These are phyloP conservation scores for Alnus glutinosa DNA, from an alignment of 306 rosid species.

Conservation along the genomic window DNA sequence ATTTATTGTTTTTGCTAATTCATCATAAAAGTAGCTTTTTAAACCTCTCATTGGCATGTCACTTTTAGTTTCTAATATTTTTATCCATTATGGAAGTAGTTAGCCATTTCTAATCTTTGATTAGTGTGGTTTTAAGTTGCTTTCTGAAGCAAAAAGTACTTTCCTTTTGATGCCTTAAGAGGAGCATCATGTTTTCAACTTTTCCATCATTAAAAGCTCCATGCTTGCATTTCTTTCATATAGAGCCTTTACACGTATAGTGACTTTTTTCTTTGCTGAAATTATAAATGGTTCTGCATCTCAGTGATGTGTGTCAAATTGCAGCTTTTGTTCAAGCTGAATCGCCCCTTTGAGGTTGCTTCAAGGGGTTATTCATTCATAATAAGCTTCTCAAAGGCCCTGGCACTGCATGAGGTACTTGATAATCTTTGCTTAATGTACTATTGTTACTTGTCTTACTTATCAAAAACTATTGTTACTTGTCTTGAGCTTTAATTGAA, in stretches of 20 bases:
- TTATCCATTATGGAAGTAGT: background rate
- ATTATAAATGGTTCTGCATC: slow-evolving; percentile 11
- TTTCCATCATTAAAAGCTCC: background rate
- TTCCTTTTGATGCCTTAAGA: background rate
- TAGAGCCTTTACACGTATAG: background rate
- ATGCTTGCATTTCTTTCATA: background rate
- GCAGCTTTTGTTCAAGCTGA: slow-evolving; percentile 91
- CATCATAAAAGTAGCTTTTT: background rate
- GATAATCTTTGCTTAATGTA: slow-evolving; percentile 23
- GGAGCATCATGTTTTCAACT: background rate
- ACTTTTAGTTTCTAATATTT: background rate
- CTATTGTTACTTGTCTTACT: slow-evolving; percentile 10
- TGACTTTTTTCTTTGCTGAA: background rate
- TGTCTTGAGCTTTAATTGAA: slow-evolving; percentile 24
- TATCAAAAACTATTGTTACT: slow-evolving; percentile 4
- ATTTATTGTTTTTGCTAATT: background rate
- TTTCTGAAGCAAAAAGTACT: background rate
- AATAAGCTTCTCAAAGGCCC: slow-evolving; percentile 86
- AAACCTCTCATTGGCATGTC: background rate
- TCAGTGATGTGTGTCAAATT: slow-evolving; percentile 31
- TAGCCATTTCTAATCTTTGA: background rate
- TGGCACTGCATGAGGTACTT: slow-evolving; percentile 81
- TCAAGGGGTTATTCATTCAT: slow-evolving; percentile 91
- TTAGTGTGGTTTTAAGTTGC: background rate
- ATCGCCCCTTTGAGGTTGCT: slow-evolving; percentile 87